Evolutionary conservation across 371 early-diverging fungal species (phyloP).

Genomic region (Mortierella sp.): DNA sequence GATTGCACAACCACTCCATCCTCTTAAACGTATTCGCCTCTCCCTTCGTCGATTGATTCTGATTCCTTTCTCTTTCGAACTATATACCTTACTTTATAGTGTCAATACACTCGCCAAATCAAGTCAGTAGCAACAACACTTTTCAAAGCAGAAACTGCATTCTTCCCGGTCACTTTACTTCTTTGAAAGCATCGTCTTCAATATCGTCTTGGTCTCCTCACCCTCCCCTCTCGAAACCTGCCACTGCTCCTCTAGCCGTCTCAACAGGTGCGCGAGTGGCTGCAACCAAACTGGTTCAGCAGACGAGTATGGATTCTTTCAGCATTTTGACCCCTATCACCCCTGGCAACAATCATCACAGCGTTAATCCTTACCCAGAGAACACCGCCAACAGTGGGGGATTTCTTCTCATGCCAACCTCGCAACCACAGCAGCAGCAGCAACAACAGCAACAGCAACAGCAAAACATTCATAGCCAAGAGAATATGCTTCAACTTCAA

Average conservation of each 20-base stretch:
- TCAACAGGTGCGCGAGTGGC: neutral
- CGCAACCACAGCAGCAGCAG: slow-evolving; percentile 22
- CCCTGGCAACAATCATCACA: neutral
- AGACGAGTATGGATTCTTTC: slow-evolving; percentile 1
- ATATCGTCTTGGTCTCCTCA: no score
- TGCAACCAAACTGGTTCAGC: neutral
- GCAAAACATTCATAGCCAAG: slow-evolving; percentile 15
- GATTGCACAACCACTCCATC: no score
- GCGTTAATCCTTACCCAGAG: neutral
- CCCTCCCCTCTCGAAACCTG: no score
- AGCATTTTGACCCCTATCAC: neutral
- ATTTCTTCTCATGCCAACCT: neutral
- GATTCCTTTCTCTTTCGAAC: neutral
- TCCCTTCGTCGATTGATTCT: neutral
- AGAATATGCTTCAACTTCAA: slow-evolving; percentile 23
- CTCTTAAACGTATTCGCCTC: neutral
- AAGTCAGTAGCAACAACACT: neutral
- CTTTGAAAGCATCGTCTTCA: no score
- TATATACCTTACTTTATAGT: no score
- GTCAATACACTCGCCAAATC: neutral
- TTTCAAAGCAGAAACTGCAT: no score
- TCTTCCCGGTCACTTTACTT: no score
- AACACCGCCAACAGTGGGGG: neutral
- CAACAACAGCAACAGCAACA: slow-evolving; percentile 14
- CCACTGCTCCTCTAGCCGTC: neutral